Conservation (phyloP, 116 monocot genomes). For the Iris pallida region DNA sequence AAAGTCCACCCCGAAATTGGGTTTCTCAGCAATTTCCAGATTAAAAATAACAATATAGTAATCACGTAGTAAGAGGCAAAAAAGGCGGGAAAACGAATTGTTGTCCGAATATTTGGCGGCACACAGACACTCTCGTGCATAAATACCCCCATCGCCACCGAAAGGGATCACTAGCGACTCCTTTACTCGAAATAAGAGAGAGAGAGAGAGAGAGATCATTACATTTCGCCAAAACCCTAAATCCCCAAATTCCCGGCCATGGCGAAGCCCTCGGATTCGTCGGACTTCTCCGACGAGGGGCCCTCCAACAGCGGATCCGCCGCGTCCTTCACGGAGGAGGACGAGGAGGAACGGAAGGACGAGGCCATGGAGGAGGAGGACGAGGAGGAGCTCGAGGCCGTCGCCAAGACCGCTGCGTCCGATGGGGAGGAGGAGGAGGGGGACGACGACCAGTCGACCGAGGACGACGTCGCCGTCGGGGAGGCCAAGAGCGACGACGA, state of each 20-base stretch:
- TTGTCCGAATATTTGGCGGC: too few relatives aligned
- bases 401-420: conserved; percentile 8
- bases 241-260: conserved; percentile 16
- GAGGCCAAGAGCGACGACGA: conserved; percentile 27
- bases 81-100: too few relatives aligned
- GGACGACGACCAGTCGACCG: conserved; percentile 29
- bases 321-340: conserved; percentile 2
- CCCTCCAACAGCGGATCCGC: conserved; percentile 4
- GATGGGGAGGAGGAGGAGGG: not conserved
- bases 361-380: conserved; percentile 10
- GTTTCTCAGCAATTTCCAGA: too few relatives aligned
- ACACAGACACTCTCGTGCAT: too few relatives aligned
- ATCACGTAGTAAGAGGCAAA: too few relatives aligned
- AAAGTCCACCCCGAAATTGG: too few relatives aligned
- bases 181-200: too few relatives aligned
- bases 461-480: conserved; percentile 53
- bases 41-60: too few relatives aligned
- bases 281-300: conserved; percentile 43
- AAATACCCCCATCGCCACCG: too few relatives aligned
- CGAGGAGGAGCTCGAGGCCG: conserved; percentile 61
- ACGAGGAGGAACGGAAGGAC: conserved; percentile 28
- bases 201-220: too few relatives aligned
- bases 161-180: too few relatives aligned
- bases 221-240: not conserved
- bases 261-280: conserved; percentile 54